Conservation (phyloP, 352 stramenopile genomes). For the Pythium sp. region DNA sequence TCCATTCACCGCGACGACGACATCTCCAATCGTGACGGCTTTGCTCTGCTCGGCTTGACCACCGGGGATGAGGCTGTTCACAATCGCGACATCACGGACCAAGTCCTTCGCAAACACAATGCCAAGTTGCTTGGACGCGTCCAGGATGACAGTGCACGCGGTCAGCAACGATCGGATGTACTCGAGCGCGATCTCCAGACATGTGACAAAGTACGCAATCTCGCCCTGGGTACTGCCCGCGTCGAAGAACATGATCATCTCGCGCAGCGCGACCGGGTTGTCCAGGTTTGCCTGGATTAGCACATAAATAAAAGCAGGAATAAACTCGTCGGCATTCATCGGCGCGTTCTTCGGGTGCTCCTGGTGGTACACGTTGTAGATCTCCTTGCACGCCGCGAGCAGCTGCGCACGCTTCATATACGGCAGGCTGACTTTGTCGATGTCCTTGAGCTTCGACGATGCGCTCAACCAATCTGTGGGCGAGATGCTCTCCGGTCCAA, state of each 20-base stretch:
- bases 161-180: conserved; percentile 85
- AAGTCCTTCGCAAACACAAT: conserved; percentile 71
- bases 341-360: conserved; percentile 71
- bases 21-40: conserved; percentile 56
- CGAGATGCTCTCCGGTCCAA: conserved; percentile 64
- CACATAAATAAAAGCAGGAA: conserved; percentile 87
- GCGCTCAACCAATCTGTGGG: conserved; percentile 57
- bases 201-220: conserved; percentile 86
- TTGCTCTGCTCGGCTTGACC: conserved; percentile 69
- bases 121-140: conserved; percentile 61
- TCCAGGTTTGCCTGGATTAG: conserved; percentile 71
- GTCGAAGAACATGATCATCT: conserved; percentile 82
- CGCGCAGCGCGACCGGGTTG: conserved; percentile 70
- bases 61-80: conserved; percentile 45
- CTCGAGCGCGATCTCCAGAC: conserved; percentile 84
- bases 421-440: conserved; percentile 75
- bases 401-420: conserved; percentile 83
- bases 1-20: conserved; percentile 80
- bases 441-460: conserved; percentile 59
- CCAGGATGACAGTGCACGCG: conserved; percentile 77
- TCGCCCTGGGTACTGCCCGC: conserved; percentile 64
- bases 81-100: conserved; percentile 51
- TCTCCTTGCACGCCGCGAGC: conserved; percentile 76
- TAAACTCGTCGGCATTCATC: conserved; percentile 86
- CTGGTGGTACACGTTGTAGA: conserved; percentile 70